phyloP scores from a whole-genome alignment of 2,329 filamentous ascomycete genomes.

The Trichoderma semiorbis region DNA sequence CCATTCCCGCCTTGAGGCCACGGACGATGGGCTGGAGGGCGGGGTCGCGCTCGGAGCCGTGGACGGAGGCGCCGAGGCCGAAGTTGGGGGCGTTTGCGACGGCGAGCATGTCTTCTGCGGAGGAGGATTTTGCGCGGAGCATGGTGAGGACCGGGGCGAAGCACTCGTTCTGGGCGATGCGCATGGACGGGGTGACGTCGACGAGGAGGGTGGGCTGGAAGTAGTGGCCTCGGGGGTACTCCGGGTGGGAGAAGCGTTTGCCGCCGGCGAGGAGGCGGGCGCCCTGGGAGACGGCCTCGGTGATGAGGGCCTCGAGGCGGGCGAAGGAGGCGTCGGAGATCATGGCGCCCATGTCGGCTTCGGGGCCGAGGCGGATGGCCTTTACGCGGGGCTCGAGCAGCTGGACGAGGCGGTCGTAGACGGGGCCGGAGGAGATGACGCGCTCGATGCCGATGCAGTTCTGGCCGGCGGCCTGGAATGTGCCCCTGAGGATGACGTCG shows the following conservation, averaged over 20 bases:
- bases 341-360: constrained; percentile 83
- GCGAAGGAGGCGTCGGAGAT: constrained; percentile 75
- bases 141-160: constrained; percentile 89
- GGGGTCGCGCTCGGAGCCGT: constrained; percentile 62
- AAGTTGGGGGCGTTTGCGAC: constrained; percentile 84
- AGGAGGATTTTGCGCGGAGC: constrained; percentile 66
- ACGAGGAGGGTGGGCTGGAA: constrained; percentile 86
- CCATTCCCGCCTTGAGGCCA: constrained; percentile 79
- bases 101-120: constrained; percentile 60
- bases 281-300: constrained; percentile 72
- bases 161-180: constrained; percentile 83
- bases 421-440: constrained; percentile 72
- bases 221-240: constrained; percentile 78
- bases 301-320: constrained; percentile 71
- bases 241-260: constrained; percentile 65
- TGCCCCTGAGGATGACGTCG: constrained; percentile 83
- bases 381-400: constrained; percentile 71
- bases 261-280: constrained; percentile 82
- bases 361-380: constrained; percentile 70
- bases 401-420: constrained; percentile 70
- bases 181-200: constrained; percentile 84
- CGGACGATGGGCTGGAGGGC: constrained; percentile 62
- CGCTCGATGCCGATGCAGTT: constrained; percentile 98
- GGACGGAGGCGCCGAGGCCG: constrained; percentile 84
- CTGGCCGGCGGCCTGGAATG: constrained; percentile 92